These are phyloP conservation scores for Lonicera japonica DNA, from an alignment of 129 eudicot species.

Conservation along the genomic window DNA sequence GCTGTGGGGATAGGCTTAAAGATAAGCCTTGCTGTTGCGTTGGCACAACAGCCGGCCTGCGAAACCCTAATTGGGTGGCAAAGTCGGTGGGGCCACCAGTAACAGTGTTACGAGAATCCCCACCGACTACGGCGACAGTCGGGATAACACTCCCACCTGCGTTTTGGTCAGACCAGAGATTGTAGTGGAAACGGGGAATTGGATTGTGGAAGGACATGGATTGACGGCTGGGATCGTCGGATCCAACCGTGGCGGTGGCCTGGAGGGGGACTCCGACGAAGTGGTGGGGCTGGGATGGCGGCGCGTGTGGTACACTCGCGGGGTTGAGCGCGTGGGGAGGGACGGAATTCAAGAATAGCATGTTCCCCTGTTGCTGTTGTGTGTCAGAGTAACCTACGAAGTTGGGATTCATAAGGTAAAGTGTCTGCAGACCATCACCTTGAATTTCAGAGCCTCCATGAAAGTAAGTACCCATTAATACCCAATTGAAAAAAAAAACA, in stretches of 20 bases:
- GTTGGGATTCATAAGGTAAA: slow-evolving; percentile 37
- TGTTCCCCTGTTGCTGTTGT: slow-evolving; percentile 6
- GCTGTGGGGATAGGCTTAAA: slow-evolving; percentile 31
- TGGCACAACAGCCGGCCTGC: slow-evolving; percentile 8
- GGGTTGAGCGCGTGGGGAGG: background rate
- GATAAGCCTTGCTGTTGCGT: slow-evolving; percentile 28
- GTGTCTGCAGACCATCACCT: slow-evolving; percentile 34
- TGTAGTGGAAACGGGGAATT: slow-evolving; percentile 16
- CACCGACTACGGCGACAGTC: background rate
- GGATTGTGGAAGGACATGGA: background rate
- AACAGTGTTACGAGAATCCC: background rate
- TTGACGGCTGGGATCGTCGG: slow-evolving; percentile 8
- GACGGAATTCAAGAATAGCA: background rate
- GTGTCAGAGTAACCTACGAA: slow-evolving; percentile 13
- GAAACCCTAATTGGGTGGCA: slow-evolving; percentile 3
- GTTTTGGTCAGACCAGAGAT: slow-evolving; percentile 11
- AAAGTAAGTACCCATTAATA: slow-evolving; percentile 22
- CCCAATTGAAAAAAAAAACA: background rate
- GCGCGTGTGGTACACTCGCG: slow-evolving; percentile 5
- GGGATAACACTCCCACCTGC: background rate
- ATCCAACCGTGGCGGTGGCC: background rate
- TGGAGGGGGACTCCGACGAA: slow-evolving; percentile 11
- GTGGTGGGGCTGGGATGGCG: slow-evolving; percentile 14
- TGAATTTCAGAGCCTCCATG: slow-evolving; percentile 41
- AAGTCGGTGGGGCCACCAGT: background rate